Conservation (phyloP, 2,329 filamentous ascomycete genomes). For the Thelonectria blattea region DNA sequence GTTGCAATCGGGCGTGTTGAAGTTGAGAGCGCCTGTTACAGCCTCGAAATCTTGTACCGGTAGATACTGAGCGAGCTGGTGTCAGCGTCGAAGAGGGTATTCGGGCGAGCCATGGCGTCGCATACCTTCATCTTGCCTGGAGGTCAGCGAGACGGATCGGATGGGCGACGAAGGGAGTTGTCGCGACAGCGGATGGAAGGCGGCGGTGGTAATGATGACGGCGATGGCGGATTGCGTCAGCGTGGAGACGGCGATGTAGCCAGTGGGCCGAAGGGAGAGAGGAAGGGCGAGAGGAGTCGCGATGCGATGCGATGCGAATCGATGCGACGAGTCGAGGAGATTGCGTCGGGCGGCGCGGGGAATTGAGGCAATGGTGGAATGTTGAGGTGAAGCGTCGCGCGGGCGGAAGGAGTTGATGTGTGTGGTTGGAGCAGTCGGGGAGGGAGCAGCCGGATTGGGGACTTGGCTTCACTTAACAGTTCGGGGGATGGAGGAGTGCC, state of each 20-base stretch:
- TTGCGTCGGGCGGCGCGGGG: background rate
- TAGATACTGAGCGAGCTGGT: slow-evolving; percentile 70
- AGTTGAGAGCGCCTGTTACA: slow-evolving; percentile 91
- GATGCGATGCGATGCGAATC: slow-evolving; percentile 26
- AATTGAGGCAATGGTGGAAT: background rate
- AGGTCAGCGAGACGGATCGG: slow-evolving; percentile 6
- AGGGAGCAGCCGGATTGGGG: slow-evolving; percentile 20
- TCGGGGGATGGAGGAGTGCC: slow-evolving; percentile 23
- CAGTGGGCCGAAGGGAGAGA: slow-evolving; percentile 29
- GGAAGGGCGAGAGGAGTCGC: slow-evolving; percentile 27
- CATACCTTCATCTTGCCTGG: slow-evolving; percentile 48
- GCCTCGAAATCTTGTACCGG: slow-evolving; percentile 89
- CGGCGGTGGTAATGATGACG: slow-evolving; percentile 27
- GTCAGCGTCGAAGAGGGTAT: slow-evolving; percentile 27
- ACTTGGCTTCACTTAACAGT: slow-evolving; percentile 6
- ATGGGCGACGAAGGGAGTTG: slow-evolving; percentile 9
- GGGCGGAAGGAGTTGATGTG: slow-evolving; percentile 20
- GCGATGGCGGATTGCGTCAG: slow-evolving; percentile 40
- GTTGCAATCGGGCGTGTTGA: slow-evolving; percentile 90
- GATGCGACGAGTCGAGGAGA: slow-evolving; percentile 23
- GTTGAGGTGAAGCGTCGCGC: slow-evolving; percentile 18
- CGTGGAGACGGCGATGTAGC: slow-evolving; percentile 31
- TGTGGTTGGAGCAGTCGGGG: slow-evolving; percentile 15
- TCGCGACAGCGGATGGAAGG: slow-evolving; percentile 12
- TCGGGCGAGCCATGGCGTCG: slow-evolving; percentile 6